Percentiles rank a stretch among this genome's conserved stretches.
These are phyloP conservation scores for Corynespora cassiicola DNA, from an alignment of 2,329 filamentous ascomycete genomes.

Conservation along the genomic window DNA sequence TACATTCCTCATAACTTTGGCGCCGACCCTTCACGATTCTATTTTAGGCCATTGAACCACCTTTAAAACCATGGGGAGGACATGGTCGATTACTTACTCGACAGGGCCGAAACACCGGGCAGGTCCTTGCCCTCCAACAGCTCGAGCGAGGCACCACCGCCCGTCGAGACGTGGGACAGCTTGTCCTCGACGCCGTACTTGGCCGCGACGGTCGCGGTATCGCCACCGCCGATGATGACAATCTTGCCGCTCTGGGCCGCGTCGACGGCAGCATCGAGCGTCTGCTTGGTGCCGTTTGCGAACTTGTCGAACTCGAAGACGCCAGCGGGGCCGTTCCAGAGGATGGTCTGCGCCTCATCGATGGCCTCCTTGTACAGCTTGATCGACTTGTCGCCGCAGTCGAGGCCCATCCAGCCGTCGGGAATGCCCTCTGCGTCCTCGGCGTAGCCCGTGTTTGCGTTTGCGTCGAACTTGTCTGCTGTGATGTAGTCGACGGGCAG, in stretches of 20 bases:
- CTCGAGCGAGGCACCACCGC: conserved; percentile 93
- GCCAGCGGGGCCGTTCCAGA: conserved; percentile 97
- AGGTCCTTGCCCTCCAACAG: conserved; percentile 97
- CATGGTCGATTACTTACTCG: conserved; percentile 72
- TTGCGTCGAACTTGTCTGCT: conserved; percentile 89
- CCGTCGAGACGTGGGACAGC: conserved; percentile 97
- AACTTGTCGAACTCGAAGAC: conserved; percentile 98
- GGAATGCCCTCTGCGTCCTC: conserved; percentile 90
- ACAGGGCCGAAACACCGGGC: conserved; percentile 91
- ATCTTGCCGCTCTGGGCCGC: conserved; percentile 86
- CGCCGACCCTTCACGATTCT: conserved; percentile 37
- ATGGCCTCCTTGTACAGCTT: conserved; percentile 90
- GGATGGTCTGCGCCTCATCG: conserved; percentile 87
- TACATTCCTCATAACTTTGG: conserved; percentile 43
- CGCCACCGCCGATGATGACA: conserved; percentile 97
- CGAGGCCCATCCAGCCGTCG: conserved; percentile 97
- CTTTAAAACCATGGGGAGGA: too few species aligned
- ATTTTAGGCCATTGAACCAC: conserved; percentile 37
- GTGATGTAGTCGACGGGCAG: conserved; percentile 95
- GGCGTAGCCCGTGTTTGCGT: conserved; percentile 81
- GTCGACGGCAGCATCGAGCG: conserved; percentile 84
- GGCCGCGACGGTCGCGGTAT: conserved; percentile 96
- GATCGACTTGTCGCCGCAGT: conserved; percentile 88
- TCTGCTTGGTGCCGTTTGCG: conserved; percentile 88
- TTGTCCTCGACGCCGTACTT: conserved; percentile 97